phyloP scores from a whole-genome alignment of 1,139 yeast species.

The Pichia sp. region DNA sequence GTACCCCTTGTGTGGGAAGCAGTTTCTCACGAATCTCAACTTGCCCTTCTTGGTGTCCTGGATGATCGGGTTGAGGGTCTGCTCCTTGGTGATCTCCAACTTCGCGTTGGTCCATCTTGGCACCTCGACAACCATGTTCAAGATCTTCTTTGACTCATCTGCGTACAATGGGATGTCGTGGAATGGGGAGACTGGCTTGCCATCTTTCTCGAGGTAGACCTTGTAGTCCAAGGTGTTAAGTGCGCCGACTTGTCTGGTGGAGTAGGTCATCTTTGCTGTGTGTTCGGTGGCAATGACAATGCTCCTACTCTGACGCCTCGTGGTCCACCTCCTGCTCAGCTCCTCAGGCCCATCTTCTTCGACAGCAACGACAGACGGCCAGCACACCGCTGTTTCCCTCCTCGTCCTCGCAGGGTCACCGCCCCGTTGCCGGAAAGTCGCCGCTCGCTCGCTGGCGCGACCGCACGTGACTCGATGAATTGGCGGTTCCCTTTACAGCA shows the following conservation, averaged over 20 bases:
- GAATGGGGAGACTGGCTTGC: conserved; percentile 68
- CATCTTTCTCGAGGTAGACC: conserved; percentile 67
- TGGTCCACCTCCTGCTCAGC: too few relatives aligned
- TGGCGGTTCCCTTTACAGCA: neutral
- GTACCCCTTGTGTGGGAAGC: conserved; percentile 89
- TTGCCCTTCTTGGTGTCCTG: conserved; percentile 85
- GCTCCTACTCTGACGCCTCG: too few relatives aligned
- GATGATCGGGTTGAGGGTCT: conserved; percentile 70
- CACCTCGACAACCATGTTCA: conserved; percentile 84
- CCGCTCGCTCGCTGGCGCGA: conserved; percentile 3
- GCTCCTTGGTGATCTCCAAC: conserved; percentile 70
- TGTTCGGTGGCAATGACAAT: neutral
- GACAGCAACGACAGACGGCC: neutral
- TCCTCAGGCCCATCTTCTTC: too few relatives aligned
- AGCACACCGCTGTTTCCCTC: neutral
- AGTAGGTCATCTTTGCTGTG: conserved; percentile 48
- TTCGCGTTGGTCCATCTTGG: conserved; percentile 92
- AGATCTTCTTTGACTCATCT: conserved; percentile 58
- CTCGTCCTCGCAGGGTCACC: neutral
- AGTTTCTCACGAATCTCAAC: conserved; percentile 77
- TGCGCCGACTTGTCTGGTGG: conserved; percentile 86
- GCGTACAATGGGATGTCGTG: conserved; percentile 73
- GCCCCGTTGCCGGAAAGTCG: neutral
- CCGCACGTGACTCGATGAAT: conserved; percentile 1
- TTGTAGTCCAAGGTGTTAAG: conserved; percentile 88